Evolutionary conservation across 805 yeast genomes (phyloP).

Genomic region (Debaryomyces maramus): DNA sequence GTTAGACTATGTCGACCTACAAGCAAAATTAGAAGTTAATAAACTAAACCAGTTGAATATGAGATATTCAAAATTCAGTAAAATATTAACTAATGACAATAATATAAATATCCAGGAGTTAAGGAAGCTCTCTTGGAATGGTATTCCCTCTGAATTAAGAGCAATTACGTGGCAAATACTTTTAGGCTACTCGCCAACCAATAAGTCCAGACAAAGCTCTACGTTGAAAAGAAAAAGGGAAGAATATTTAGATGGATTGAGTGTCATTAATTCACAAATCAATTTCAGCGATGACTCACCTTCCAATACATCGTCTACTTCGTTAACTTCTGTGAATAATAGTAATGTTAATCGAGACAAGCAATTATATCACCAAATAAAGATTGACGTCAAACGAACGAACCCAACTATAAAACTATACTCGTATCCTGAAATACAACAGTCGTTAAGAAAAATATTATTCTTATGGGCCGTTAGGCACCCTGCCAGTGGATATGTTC

Average conservation of each 20-base stretch:
- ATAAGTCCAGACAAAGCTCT: slow-evolving; percentile 67
- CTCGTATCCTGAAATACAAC: slow-evolving; percentile 66
- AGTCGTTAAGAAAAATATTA: slow-evolving; percentile 74
- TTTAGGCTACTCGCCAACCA: slow-evolving; percentile 88
- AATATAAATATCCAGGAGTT: slow-evolving; percentile 66
- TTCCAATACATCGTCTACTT: slow-evolving; percentile 11
- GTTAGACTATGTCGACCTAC: slow-evolving; percentile 43
- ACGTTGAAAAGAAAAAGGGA: slow-evolving; percentile 77
- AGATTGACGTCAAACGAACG: slow-evolving; percentile 92
- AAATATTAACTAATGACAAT: slow-evolving; percentile 51
- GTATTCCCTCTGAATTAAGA: slow-evolving; percentile 79
- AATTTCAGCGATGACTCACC: slow-evolving; percentile 31
- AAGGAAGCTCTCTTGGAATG: slow-evolving; percentile 88
- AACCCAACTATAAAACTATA: slow-evolving; percentile 82
- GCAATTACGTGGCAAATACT: slow-evolving; percentile 87
- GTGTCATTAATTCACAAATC: slow-evolving; percentile 52
- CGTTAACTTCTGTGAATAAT: slow-evolving; percentile 13
- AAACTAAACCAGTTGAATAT: slow-evolving; percentile 60
- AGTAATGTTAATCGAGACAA: slow-evolving; percentile 45
- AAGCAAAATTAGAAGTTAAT: slow-evolving; percentile 48
- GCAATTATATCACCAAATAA: slow-evolving; percentile 91
- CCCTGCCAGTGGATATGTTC: slow-evolving; percentile 97
- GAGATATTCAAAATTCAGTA: slow-evolving; percentile 66
- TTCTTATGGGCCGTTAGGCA: slow-evolving; percentile 96
- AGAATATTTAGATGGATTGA: slow-evolving; percentile 78